Evolutionary conservation across 1,139 yeast genomes (phyloP).

Genomic region (Tardiomyces blankii): DNA sequence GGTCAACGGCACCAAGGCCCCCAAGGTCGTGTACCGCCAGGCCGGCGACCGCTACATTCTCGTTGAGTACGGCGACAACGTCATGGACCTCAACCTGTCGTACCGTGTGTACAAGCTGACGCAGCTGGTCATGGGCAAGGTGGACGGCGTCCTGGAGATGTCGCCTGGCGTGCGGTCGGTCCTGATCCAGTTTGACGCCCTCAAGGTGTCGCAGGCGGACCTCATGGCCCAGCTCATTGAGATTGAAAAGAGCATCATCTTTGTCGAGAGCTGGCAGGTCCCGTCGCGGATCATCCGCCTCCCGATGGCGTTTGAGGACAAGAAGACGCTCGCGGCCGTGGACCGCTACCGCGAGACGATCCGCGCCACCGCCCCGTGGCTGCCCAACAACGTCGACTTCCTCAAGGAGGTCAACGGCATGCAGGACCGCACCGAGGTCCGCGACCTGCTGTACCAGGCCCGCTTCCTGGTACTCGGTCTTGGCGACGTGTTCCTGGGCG

Average conservation of each 20-base stretch:
- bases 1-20: conserved; percentile 20
- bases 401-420: conserved; percentile 80
- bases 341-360: conserved; percentile 87
- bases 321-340: conserved; percentile 79
- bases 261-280: conserved; percentile 74
- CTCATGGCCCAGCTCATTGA: conserved; percentile 55
- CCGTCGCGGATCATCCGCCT: conserved; percentile 70
- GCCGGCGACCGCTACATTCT: conserved; percentile 93
- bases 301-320: conserved; percentile 96
- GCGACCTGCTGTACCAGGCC: conserved; percentile 78
- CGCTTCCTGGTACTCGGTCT: conserved; percentile 85
- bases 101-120: conserved; percentile 80
- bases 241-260: conserved; percentile 63
- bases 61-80: conserved; percentile 85
- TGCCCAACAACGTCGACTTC: conserved; percentile 94
- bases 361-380: conserved; percentile 90
- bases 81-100: conserved; percentile 71
- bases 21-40: conserved; percentile 78
- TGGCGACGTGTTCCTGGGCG: conserved; percentile 95
- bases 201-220: conserved; percentile 44
- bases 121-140: conserved; percentile 45
- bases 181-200: conserved; percentile 67
- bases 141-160: conserved; percentile 84
- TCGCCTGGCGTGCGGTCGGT: conserved; percentile 96
- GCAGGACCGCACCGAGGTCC: conserved; percentile 54